Evolutionary conservation across 2,329 filamentous ascomycete genomes (phyloP), one percentile per base, ranked within the genome.

Genomic region (Raffaelea albimanens): DNA sequence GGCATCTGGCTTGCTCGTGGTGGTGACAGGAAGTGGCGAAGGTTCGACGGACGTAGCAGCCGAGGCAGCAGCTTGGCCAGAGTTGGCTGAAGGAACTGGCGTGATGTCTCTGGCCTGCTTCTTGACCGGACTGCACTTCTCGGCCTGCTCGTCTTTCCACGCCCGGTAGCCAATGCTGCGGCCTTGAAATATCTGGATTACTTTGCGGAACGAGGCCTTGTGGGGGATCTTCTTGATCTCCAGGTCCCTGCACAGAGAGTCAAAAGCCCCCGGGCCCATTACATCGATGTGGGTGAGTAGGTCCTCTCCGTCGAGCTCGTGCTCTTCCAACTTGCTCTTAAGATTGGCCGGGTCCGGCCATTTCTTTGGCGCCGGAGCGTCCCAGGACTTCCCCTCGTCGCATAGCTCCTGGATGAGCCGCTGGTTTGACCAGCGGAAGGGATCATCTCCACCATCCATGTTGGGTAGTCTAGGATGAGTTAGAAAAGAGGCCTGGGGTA

Each of bases 361-460:
- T 48, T 62, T 62, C 16, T 57, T 53, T 18, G 53, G 52, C 22
- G 59, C 63, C 43, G 64, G 63, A 46, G 60, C 58, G 38, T 54
- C 55, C 73, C 75, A 78, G 10, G 76, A 71, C 43, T 68, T 67
- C 3, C 68, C 59, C 2, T 67, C 57, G 20, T 73, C 69, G 59
- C 82, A 87, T 3, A 94, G 69, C 57, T 83, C 80, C 16, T 70
- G 61, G 10, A 85, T 74, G 11, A 94, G 78, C 33, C 80, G 72
- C 34, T 84, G 78, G 29, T 82, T 70, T 33, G 75, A 74, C 88
- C 88, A 95, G 46, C 73, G 58, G 62, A 82, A 84, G n/a, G 88
- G 87, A 63, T 95, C 87, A 48, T 65, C 47, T 34, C 13, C 39
- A 20, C 42, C 38, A 38, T 47, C 10, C 50, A 51, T 51, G 41